These are phyloP conservation scores for Daphne laureola DNA, from an alignment of 441 rosid species.

Conservation along the genomic window DNA sequence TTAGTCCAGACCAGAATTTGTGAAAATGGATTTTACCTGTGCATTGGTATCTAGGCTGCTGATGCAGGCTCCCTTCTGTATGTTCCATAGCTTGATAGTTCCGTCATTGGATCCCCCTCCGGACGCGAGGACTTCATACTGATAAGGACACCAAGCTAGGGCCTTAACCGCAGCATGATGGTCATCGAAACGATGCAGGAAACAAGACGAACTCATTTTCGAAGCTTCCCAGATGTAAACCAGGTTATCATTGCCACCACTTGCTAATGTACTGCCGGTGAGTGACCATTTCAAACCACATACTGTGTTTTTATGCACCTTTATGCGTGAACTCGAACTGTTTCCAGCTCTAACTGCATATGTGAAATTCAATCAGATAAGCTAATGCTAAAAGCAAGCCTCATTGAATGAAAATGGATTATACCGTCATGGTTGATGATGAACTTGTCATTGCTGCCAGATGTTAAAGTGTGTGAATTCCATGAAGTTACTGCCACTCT, in stretches of 20 bases:
- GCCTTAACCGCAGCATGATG: slow-evolving; percentile 60
- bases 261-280: slow-evolving; percentile 39
- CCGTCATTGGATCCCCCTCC: slow-evolving; percentile 58
- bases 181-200: slow-evolving; percentile 27
- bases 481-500: slow-evolving; percentile 35
- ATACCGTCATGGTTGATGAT: slow-evolving; percentile 43
- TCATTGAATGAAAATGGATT: neutral
- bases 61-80: slow-evolving; percentile 28
- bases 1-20: too few species aligned
- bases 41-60: slow-evolving; percentile 32
- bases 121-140: slow-evolving; percentile 45
- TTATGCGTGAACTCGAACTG: slow-evolving; percentile 19
- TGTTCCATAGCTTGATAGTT: slow-evolving; percentile 43
- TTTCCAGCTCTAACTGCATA: slow-evolving; percentile 31
- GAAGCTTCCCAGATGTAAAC: slow-evolving; percentile 47
- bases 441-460: slow-evolving; percentile 40
- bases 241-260: slow-evolving; percentile 49
- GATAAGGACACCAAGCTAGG: slow-evolving; percentile 63
- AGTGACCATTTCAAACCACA: slow-evolving; percentile 52
- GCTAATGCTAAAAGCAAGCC: neutral
- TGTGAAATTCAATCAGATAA: neutral
- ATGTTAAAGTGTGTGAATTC: slow-evolving; percentile 35
- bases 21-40: slow-evolving; percentile 28
- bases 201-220: slow-evolving; percentile 31
- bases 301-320: slow-evolving; percentile 35